Evolutionary conservation across 2,329 filamentous ascomycete genomes (phyloP).

Genomic region (Sporothrix sp.): DNA sequence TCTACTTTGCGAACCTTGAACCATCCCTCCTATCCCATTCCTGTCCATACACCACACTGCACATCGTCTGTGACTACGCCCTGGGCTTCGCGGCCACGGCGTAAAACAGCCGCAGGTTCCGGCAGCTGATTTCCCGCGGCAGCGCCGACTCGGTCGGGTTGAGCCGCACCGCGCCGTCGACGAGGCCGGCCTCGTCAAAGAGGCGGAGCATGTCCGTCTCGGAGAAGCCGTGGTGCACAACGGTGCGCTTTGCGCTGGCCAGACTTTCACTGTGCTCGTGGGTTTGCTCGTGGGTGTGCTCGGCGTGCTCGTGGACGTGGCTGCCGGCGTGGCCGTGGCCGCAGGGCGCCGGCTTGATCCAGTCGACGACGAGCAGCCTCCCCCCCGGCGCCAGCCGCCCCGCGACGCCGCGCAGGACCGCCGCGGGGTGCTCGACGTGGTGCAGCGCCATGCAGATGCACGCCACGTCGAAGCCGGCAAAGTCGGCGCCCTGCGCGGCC

Average conservation of each 20-base stretch:
- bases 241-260: too few relatives aligned
- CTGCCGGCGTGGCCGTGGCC: neutral
- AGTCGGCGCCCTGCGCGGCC: conserved; percentile 3
- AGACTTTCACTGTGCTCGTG: too few relatives aligned
- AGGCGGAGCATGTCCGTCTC: conserved; percentile 14
- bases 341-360: conserved; percentile 2
- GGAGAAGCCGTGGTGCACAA: conserved; percentile 12
- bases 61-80: neutral
- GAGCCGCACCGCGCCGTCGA: conserved; percentile 1
- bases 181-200: conserved; percentile 12
- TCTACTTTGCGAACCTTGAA: too few relatives aligned
- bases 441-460: conserved; percentile 20
- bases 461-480: conserved; percentile 16
- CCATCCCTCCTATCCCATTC: neutral
- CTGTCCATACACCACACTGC: neutral
- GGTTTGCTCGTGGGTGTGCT: too few relatives aligned
- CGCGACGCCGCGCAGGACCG: conserved; percentile 13
- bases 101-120: conserved; percentile 9
- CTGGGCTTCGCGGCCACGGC: conserved; percentile 5
- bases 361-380: conserved; percentile 19
- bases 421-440: conserved; percentile 17
- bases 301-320: neutral
- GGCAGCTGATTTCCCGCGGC: neutral
- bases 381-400: conserved; percentile 17
- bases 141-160: neutral